Base-by-base conservation (phyloP, 1,139 yeast species). In the Ogataea hybrid region DNA sequence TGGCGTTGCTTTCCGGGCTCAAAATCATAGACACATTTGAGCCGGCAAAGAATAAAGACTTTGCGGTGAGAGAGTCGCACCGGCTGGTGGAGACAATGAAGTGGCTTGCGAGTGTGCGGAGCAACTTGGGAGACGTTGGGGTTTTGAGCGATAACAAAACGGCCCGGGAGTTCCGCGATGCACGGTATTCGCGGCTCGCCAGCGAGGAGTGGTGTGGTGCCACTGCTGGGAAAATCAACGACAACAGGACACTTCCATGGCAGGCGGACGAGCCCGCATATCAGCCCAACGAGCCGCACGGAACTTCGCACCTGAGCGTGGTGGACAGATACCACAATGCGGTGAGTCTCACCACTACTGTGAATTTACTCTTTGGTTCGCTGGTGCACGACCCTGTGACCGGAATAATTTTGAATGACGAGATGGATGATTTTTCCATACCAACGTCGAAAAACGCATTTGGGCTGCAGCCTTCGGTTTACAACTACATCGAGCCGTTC, bases 371-470 rank as follows among this genome's bases (percentile, higher is more conserved):
- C 36, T 92, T 89, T 63, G 98, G 97, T 0, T 81, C 92, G 10
- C 60, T 81, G 55, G 81, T 90, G 6, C 85, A 84, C 58, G 97
- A 90, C 59, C 82, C 84, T 2, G 60, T 49, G 1, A 90, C 97
- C 0, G 97, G 97, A 1, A 69, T 92, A 11, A 73, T 92, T 7
- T 67, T 92, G 56, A 92, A 92, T 65, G 82, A 88, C 52, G 89
- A 92, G 62, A 90, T 92, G 97, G 97, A 92, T 62, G 97, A 92
- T 62, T 92, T 92, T 57, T 83, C 95, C n/a, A 70, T 78, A 30
- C 92, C 95, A 1, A 58, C 62, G 7, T 64, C 71, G 6, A 70
- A 77, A 28, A 92, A 92, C 63, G 84, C 90, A 11, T 92, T 89
- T 62, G 84, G 82, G 23, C 72, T 90, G 40, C 74, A 79, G 5